Conservation (phyloP, 345 rosid genomes). For the Eucalyptus grandis region DNA sequence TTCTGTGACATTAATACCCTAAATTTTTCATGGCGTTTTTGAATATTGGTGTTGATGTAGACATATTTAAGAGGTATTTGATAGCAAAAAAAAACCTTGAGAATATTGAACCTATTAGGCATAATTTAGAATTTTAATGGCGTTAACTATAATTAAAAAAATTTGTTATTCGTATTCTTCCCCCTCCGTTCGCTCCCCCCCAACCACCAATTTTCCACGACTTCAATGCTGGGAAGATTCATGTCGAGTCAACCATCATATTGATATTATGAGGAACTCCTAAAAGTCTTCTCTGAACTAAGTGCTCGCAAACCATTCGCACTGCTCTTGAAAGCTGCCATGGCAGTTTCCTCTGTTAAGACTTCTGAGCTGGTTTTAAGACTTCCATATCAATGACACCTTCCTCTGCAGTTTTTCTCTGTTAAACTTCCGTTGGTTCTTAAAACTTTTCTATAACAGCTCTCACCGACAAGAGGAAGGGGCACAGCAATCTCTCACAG, state of each 20-base stretch:
- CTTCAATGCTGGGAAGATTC: neutral
- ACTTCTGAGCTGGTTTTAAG: neutral
- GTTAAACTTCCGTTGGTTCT: neutral
- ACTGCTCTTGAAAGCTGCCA: neutral
- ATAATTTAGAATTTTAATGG: neutral
- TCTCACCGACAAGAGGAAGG: neutral
- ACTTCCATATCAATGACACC: neutral
- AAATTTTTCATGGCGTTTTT: neutral
- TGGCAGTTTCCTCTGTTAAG: neutral
- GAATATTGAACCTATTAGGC: neutral
- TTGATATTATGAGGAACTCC: neutral
- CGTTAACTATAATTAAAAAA: neutral
- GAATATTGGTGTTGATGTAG: rapidly evolving
- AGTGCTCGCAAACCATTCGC: neutral
- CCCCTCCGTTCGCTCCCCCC: neutral
- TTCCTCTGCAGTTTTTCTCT: neutral
- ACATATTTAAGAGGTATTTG: neutral
- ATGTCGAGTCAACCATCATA: neutral
- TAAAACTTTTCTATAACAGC: neutral
- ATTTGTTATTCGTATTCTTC: neutral
- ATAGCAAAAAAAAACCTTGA: neutral
- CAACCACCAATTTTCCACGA: neutral
- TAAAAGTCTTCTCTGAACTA: neutral
- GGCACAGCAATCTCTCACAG: neutral
- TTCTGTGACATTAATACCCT: neutral